phyloP scores from a whole-genome alignment of 2,329 filamentous ascomycete species.

The Sporothrix pallida region DNA sequence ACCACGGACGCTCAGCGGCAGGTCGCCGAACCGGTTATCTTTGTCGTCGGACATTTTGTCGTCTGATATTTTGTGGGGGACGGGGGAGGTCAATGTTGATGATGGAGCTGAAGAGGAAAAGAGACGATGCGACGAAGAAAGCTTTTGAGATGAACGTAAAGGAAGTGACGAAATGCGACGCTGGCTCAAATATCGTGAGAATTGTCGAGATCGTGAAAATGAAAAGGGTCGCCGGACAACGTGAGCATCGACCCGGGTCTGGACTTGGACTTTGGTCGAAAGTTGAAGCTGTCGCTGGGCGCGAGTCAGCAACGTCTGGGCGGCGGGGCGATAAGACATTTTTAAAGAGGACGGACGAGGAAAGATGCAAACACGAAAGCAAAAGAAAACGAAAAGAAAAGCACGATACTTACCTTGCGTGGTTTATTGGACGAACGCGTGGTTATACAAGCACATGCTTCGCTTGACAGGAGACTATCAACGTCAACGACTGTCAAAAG shows the following conservation, averaged over 20 bases:
- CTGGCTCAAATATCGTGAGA: not conserved
- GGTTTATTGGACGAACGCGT: not conserved
- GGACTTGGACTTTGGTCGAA: not conserved
- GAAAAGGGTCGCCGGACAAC: conserved; percentile 2
- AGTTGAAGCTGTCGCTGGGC: not conserved
- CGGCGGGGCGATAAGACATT: conserved; percentile 20
- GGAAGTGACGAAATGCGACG: no score
- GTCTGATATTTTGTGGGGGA: not conserved
- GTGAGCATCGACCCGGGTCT: not conserved
- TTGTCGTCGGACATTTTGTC: conserved; percentile 39
- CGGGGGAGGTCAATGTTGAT: not conserved
- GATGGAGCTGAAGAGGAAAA: not conserved
- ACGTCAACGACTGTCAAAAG: not conserved
- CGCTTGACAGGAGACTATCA: not conserved
- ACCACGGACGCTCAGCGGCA: conserved; percentile 56
- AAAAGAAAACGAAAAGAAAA: not conserved
- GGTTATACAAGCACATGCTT: not conserved
- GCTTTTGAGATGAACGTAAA: not conserved
- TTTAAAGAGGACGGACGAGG: not conserved
- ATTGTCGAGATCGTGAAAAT: not conserved
- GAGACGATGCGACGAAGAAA: not conserved
- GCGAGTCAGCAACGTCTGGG: conserved; percentile 12
- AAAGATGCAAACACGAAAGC: no score
- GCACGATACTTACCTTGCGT: conserved; percentile 6
- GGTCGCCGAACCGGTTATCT: conserved; percentile 46